Evolutionary conservation across 2,329 filamentous ascomycete genomes (phyloP).

Genomic region (Trichoderma arundinaceum): DNA sequence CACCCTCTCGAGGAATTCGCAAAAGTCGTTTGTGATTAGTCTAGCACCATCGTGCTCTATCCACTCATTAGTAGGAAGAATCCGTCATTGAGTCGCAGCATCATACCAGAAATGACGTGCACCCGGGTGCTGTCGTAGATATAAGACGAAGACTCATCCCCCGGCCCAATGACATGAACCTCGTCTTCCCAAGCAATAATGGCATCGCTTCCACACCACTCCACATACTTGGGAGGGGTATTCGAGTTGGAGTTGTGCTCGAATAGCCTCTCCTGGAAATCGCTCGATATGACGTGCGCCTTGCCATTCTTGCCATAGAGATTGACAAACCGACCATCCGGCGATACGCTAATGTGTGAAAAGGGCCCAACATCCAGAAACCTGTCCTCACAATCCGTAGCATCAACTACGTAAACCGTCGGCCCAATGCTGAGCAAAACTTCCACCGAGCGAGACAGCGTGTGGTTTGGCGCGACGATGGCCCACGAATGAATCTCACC

Average conservation of each 20-base stretch:
- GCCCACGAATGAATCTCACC: conserved; percentile 87
- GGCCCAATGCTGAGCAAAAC: conserved; percentile 83
- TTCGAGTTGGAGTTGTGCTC: conserved; percentile 89
- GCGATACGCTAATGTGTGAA: conserved; percentile 86
- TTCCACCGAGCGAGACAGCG: conserved; percentile 90
- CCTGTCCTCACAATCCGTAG: conserved; percentile 87
- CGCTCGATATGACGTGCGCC: conserved; percentile 90
- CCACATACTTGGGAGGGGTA: conserved; percentile 83
- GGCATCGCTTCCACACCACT: conserved; percentile 96
- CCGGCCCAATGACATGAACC: conserved; percentile 88
- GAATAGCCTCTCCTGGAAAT: conserved; percentile 90
- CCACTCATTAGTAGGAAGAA: conserved; percentile 29
- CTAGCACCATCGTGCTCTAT: conserved; percentile 81
- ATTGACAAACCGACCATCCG: conserved; percentile 85
- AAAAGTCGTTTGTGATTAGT: conserved; percentile 89
- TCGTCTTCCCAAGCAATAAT: conserved; percentile 98
- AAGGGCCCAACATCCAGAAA: conserved; percentile 92
- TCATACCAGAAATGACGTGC: conserved; percentile 80
- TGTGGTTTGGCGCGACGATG: conserved; percentile 84
- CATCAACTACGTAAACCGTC: conserved; percentile 86
- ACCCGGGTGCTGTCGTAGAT: conserved; percentile 91
- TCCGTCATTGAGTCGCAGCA: background rate
- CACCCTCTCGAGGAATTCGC: conserved; percentile 95
- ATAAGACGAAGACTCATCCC: conserved; percentile 75
- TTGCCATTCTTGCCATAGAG: conserved; percentile 85